A percentile compares a stretch with the other conserved stretches of the same genome.
phyloP scores from a whole-genome alignment of 2,329 filamentous ascomycete species.

The Anthostomella pinea region DNA sequence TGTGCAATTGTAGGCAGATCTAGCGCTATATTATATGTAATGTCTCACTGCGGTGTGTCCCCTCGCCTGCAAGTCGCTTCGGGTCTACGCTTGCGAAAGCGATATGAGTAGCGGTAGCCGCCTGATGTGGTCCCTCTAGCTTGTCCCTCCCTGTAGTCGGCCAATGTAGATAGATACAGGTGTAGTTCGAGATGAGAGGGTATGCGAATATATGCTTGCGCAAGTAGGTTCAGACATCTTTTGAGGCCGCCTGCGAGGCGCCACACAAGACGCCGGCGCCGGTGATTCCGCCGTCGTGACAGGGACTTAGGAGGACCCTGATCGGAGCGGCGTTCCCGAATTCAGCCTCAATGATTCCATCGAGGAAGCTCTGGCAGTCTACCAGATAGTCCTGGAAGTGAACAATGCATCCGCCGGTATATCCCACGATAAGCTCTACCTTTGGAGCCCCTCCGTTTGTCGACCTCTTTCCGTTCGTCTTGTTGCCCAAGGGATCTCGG shows the following conservation, averaged over 20 bases:
- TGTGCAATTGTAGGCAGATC: too few relatives aligned
- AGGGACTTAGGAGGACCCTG: conserved; percentile 50
- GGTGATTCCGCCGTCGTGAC: conserved; percentile 60
- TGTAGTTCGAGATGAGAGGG: too few relatives aligned
- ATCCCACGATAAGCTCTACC: conserved; percentile 69
- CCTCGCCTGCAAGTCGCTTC: too few relatives aligned
- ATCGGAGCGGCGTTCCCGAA: conserved; percentile 36
- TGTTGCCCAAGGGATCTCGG: conserved; percentile 14
- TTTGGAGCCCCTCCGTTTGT: conserved; percentile 13
- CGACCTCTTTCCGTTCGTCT: conserved; percentile 5
- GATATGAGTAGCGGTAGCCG: too few relatives aligned
- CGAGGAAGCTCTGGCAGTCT: conserved; percentile 68
- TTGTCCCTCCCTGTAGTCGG: too few relatives aligned
- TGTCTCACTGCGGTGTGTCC: neutral
- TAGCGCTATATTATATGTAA: neutral
- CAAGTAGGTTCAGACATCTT: conserved; percentile 21
- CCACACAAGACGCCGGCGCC: conserved; percentile 60
- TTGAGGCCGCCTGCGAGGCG: conserved; percentile 36
- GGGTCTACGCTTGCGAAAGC: too few relatives aligned
- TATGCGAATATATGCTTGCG: too few relatives aligned
- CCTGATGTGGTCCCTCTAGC: too few relatives aligned
- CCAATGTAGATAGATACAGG: too few relatives aligned
- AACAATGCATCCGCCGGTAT: conserved; percentile 77
- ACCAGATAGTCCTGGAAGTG: conserved; percentile 71
- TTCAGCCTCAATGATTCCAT: conserved; percentile 46